Conservation (phyloP, 306 rosid genomes). For the Coriaria nepalensis region DNA sequence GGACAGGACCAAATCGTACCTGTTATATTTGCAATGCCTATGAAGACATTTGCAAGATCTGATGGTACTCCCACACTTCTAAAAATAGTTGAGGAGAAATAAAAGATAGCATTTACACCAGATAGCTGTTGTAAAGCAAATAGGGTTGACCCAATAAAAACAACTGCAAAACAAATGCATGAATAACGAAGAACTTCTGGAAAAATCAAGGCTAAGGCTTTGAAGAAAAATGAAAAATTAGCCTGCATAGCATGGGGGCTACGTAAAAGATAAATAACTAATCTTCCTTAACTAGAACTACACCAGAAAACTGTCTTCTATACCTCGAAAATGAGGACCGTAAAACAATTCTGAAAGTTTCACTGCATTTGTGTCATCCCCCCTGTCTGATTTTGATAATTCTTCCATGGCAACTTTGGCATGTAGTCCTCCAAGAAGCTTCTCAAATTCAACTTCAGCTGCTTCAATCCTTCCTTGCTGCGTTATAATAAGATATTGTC, state of each 20-base stretch:
- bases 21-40: constrained; percentile 71
- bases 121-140: constrained; percentile 99
- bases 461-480: constrained; percentile 87
- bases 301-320: constrained; percentile 5
- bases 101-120: constrained; percentile 95
- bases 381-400: constrained; percentile 59
- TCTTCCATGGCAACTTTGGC: constrained; percentile 77
- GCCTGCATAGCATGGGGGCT: background rate
- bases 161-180: constrained; percentile 89
- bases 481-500: constrained; percentile 8
- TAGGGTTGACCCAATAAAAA: constrained; percentile 97
- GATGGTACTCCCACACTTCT: constrained; percentile 91
- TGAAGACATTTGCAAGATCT: constrained; percentile 63
- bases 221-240: constrained; percentile 9
- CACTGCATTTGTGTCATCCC: constrained; percentile 61
- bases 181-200: constrained; percentile 42
- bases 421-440: constrained; percentile 74
- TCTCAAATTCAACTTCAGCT: constrained; percentile 80
- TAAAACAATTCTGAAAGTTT: constrained; percentile 60
- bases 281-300: background rate
- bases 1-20: constrained; percentile 31
- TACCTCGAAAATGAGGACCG: constrained; percentile 85
- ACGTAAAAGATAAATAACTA: background rate
- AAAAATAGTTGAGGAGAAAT: constrained; percentile 95
- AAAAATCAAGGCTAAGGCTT: constrained; percentile 17